Evolutionary conservation across 2,329 filamentous ascomycete species (phyloP).

Genomic region (Fusarium pseudograminearum): DNA sequence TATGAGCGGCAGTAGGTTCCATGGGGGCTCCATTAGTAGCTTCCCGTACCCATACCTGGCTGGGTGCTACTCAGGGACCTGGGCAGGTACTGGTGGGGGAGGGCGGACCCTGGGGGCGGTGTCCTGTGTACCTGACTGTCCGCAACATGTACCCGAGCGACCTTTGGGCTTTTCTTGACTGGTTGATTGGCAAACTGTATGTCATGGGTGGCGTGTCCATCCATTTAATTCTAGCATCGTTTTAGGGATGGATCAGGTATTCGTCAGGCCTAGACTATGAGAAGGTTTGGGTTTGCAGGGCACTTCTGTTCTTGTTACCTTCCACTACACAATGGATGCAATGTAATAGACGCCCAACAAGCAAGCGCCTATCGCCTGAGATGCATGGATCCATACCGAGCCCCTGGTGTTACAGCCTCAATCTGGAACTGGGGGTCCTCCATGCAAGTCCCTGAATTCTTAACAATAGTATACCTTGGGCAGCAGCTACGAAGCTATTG

Average conservation of each 20-base stretch:
- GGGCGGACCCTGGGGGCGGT: conserved; percentile 44
- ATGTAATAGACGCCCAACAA: conserved; percentile 40
- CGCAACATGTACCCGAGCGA: neutral
- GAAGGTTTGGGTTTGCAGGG: conserved; percentile 27
- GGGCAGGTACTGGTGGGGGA: conserved; percentile 9
- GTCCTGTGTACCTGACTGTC: conserved; percentile 18
- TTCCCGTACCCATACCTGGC: neutral
- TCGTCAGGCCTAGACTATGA: conserved; percentile 35
- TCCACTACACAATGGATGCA: neutral
- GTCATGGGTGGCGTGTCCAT: conserved; percentile 29
- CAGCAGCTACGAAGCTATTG: neutral
- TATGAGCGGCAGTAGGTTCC: conserved; percentile 22
- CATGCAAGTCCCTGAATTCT: conserved; percentile 32
- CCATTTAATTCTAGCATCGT: conserved; percentile 28
- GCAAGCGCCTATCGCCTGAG: conserved; percentile 23
- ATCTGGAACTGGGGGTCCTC: conserved; percentile 23
- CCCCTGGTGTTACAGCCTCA: conserved; percentile 33
- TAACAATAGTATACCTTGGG: neutral
- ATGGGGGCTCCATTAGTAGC: neutral
- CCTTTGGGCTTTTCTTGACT: conserved; percentile 2
- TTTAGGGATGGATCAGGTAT: conserved; percentile 44
- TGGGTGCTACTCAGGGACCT: conserved; percentile 16
- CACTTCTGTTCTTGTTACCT: conserved; percentile 2
- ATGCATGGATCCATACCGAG: conserved; percentile 17
- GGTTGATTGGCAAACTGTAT: neutral